Evolutionary conservation across 148 eudicot genomes (phyloP).

Genomic region (Camellia japonica): DNA sequence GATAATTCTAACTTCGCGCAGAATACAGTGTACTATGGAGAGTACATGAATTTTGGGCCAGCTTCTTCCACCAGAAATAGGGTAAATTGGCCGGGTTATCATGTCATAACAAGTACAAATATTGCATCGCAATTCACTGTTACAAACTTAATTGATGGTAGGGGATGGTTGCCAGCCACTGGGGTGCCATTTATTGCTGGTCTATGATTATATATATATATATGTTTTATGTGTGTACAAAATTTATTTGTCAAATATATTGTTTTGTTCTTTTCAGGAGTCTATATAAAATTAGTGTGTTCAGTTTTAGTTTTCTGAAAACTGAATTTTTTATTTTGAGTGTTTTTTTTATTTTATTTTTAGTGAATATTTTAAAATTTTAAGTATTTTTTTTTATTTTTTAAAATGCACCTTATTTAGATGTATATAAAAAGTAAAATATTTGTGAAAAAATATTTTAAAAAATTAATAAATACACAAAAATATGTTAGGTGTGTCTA

Average conservation of each 20-base stretch:
- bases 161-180: slow-evolving; percentile 36
- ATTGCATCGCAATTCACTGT: slow-evolving; percentile 30
- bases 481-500: no score
- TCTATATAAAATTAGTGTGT: background rate
- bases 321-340: no score
- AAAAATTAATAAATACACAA: no score
- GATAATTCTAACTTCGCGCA: slow-evolving; percentile 7
- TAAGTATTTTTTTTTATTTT: no score
- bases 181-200: slow-evolving; percentile 31
- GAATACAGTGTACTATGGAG: slow-evolving; percentile 34
- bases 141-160: slow-evolving; percentile 24
- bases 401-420: no score
- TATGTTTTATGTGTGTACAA: background rate
- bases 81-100: slow-evolving; percentile 34
- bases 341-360: no score
- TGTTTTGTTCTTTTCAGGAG: background rate
- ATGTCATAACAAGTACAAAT: slow-evolving; percentile 9
- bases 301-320: no score
- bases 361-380: no score
- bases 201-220: slow-evolving; percentile 4
- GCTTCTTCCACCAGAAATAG: slow-evolving; percentile 23
- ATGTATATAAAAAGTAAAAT: no score
- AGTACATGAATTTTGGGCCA: slow-evolving; percentile 32
- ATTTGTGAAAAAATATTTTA: no score
- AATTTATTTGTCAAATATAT: background rate